phyloP scores from a whole-genome alignment of 345 rosid genomes.

The Rubroshorea leprosula region DNA sequence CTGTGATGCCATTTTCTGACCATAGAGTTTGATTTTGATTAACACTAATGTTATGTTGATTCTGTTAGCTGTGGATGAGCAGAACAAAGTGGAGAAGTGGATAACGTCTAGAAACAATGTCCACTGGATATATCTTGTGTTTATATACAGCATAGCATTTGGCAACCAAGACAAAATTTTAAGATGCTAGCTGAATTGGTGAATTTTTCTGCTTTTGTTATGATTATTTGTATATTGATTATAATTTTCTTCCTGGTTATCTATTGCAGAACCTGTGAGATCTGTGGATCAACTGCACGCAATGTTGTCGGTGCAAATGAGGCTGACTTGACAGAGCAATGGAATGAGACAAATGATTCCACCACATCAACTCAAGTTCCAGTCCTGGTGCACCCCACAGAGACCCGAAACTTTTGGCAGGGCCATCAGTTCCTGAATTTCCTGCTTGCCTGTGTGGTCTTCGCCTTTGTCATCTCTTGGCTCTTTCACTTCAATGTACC shows the following conservation, averaged over 20 bases:
- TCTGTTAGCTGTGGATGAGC: too few relatives aligned
- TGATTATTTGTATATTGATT: background rate
- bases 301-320: slow-evolving; percentile 59
- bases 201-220: too few relatives aligned
- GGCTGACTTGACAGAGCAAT: slow-evolving; percentile 34
- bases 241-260: background rate
- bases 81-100: too few relatives aligned
- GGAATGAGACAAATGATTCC: slow-evolving; percentile 36
- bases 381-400: slow-evolving; percentile 23
- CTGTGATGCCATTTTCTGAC: too few relatives aligned
- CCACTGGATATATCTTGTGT: too few relatives aligned
- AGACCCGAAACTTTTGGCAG: slow-evolving; percentile 61
- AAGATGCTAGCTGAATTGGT: too few relatives aligned
- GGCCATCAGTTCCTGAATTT: slow-evolving; percentile 85
- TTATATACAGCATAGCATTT: too few relatives aligned
- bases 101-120: too few relatives aligned
- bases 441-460: slow-evolving; percentile 85
- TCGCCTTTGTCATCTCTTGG: slow-evolving; percentile 94
- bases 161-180: too few relatives aligned
- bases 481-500: slow-evolving; percentile 88
- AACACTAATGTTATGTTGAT: too few relatives aligned
- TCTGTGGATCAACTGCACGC: slow-evolving; percentile 70
- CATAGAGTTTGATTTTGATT: too few relatives aligned
- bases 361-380: slow-evolving; percentile 26
- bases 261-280: slow-evolving; percentile 76